These are phyloP conservation scores for Saccharomyces hybrid DNA, from an alignment of 1,139 yeast species.

Conservation along the genomic window DNA sequence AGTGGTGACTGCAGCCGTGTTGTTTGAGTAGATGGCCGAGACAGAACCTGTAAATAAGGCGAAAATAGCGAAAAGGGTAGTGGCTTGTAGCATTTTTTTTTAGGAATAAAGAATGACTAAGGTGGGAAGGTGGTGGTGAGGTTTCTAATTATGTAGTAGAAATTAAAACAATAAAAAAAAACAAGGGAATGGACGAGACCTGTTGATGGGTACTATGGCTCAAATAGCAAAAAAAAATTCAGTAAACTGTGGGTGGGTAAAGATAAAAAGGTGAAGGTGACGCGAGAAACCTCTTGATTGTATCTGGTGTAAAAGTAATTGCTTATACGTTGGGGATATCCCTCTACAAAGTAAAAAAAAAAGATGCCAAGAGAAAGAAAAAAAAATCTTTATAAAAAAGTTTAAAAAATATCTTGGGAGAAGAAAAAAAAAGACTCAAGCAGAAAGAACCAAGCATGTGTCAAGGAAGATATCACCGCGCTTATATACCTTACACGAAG, in stretches of 20 bases:
- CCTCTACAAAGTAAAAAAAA: neutral
- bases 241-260: neutral
- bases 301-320: neutral
- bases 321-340: neutral
- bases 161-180: neutral
- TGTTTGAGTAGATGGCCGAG: neutral
- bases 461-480: neutral
- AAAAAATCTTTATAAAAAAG: neutral
- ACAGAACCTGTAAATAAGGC: neutral
- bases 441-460: neutral
- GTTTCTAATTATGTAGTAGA: neutral
- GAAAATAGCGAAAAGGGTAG: slow-evolving; percentile 1
- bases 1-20: neutral
- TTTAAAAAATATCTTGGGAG: neutral
- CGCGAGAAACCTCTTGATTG: neutral
- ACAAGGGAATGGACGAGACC: slow-evolving; percentile 7
- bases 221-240: slow-evolving; percentile 1
- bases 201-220: slow-evolving; percentile 5
- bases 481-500: neutral
- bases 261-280: neutral
- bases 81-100: neutral
- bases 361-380: neutral
- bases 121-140: neutral
- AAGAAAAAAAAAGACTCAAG: neutral
- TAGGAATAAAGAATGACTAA: neutral